Percentiles rank a stretch among this genome's conserved stretches.
phyloP scores from a whole-genome alignment of 2,329 filamentous ascomycete genomes.

The Colletotrichum endophyticum region DNA sequence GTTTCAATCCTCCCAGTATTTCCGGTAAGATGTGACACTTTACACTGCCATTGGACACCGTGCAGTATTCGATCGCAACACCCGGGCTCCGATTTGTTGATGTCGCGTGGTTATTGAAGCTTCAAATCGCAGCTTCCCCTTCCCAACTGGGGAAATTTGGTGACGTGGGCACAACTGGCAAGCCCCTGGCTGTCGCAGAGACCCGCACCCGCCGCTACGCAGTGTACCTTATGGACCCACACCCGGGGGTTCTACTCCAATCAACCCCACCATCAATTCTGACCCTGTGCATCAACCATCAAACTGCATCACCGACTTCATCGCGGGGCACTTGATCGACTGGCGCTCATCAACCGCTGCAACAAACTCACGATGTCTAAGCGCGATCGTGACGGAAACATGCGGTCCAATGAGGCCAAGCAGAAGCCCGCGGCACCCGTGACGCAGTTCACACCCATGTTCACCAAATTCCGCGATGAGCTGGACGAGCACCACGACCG shows the following conservation, averaged over 20 bases:
- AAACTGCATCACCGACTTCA: slow-evolving; percentile 3
- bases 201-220: not conserved
- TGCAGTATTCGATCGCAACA: not conserved
- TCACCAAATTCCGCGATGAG: slow-evolving; percentile 83
- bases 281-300: not conserved
- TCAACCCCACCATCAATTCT: slow-evolving; percentile 15
- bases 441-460: slow-evolving; percentile 71
- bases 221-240: not conserved
- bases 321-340: not conserved
- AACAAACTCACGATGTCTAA: slow-evolving; percentile 37
- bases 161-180: slow-evolving; percentile 18
- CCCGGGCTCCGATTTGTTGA: not conserved
- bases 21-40: not conserved
- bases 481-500: slow-evolving; percentile 95
- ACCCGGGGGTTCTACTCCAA: not conserved
- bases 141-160: slow-evolving; percentile 16
- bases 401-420: slow-evolving; percentile 40
- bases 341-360: not conserved
- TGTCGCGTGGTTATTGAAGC: not conserved
- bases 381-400: slow-evolving; percentile 58
- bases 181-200: not conserved
- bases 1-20: not conserved
- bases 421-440: slow-evolving; percentile 36
- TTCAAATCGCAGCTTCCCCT: not conserved
- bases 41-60: not conserved